Conservation (phyloP, 352 stramenopile species). For the Phytophthora pseudosyringae region DNA sequence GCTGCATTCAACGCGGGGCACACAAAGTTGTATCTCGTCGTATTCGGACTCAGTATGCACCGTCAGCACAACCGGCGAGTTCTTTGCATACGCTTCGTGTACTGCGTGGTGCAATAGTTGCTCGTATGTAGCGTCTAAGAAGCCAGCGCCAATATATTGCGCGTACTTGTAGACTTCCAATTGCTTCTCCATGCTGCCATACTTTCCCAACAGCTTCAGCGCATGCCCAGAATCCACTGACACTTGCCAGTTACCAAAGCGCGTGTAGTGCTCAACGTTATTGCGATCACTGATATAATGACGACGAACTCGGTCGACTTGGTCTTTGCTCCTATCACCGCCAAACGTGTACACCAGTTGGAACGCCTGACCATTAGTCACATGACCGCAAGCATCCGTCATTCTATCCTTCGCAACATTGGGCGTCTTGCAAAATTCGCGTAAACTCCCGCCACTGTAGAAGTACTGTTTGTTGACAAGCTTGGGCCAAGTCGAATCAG, state of each 20-base stretch:
- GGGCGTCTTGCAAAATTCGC: conserved; percentile 15
- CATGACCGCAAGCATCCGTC: background rate
- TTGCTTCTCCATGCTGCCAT: conserved; percentile 1
- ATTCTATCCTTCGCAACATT: conserved; percentile 5
- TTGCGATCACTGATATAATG: conserved; percentile 27
- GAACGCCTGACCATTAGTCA: background rate
- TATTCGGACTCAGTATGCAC: conserved; percentile 22
- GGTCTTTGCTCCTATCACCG: background rate
- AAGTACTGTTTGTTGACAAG: conserved; percentile 20
- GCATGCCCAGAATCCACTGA: background rate
- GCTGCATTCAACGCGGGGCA: conserved; percentile 10
- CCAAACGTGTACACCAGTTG: conserved; percentile 22
- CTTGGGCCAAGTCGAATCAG: background rate
- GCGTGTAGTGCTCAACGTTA: conserved; percentile 19
- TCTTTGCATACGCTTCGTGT: conserved; percentile 14
- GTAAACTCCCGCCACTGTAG: conserved; percentile 33
- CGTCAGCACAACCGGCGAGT: conserved; percentile 22
- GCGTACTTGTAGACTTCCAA: conserved; percentile 9
- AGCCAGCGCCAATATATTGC: conserved; percentile 16
- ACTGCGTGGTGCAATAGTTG: conserved; percentile 21
- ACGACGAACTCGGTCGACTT: conserved; percentile 27
- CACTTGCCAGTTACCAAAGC: too few relatives aligned
- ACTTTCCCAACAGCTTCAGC: background rate
- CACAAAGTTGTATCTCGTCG: conserved; percentile 22
- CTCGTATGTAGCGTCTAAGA: conserved; percentile 14